Evolutionary conservation across 1,284 basidiomycete species (phyloP).

Genomic region (Cutaneotrichosporon cyanovorans): DNA sequence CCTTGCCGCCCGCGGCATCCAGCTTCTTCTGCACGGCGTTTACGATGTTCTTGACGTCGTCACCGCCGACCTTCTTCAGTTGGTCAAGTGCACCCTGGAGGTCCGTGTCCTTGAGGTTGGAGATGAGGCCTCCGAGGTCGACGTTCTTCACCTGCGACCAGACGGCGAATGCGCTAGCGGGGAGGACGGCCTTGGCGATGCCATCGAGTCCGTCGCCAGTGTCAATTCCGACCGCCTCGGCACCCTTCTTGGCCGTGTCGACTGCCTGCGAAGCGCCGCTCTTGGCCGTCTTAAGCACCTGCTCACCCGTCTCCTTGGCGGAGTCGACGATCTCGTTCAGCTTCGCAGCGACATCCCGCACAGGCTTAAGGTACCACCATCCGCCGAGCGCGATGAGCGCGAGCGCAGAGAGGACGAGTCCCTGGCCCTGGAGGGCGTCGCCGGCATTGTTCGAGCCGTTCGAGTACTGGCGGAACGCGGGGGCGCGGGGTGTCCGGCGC

Average conservation of each 20-base stretch:
- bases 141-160: slow-evolving; percentile 1
- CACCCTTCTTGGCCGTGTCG: slow-evolving; percentile 6
- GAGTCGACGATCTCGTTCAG: slow-evolving; percentile 1
- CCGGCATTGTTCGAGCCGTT: neutral
- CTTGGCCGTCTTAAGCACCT: slow-evolving; percentile 5
- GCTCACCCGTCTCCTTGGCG: slow-evolving; percentile 1
- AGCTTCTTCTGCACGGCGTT: slow-evolving; percentile 38
- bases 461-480: neutral
- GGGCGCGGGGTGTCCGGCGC: neutral
- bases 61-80: slow-evolving; percentile 40
- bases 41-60: slow-evolving; percentile 38
- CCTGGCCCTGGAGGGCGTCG: slow-evolving; percentile 2
- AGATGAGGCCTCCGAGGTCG: slow-evolving; percentile 31
- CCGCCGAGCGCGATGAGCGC: slow-evolving; percentile 24
- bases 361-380: slow-evolving; percentile 40
- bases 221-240: neutral
- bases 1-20: slow-evolving; percentile 38
- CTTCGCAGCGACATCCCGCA: slow-evolving; percentile 36
- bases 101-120: slow-evolving; percentile 37
- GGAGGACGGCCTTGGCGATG: slow-evolving; percentile 31
- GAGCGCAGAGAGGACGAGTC: slow-evolving; percentile 33
- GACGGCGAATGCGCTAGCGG: slow-evolving; percentile 24
- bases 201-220: neutral
- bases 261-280: neutral
- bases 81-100: slow-evolving; percentile 32